Evolutionary conservation across 805 yeast species (phyloP), one percentile per base, ranked within the genome.

Genomic region (Candida xiaguanensis): DNA sequence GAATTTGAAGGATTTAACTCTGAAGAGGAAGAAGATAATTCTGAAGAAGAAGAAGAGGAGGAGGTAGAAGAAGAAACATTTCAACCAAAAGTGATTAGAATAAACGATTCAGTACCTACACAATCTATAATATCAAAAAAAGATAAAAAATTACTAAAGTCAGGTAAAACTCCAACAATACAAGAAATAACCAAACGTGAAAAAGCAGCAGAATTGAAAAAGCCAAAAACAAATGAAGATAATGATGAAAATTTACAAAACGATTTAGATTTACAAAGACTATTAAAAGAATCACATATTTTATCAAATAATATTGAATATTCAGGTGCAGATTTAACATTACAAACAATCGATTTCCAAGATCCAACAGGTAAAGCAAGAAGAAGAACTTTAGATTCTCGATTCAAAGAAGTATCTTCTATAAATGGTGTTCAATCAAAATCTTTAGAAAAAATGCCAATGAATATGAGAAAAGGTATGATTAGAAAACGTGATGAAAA

Each of bases 391-490:
- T 56, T 85, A 35, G 78, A 78, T 39, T 72, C 76, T 30, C 66
- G 91, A 41, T 61, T 85, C 41, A 60, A 75, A 11, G 58, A 65
- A 8, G 45, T 78, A 2, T 54, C 72, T 0, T 52, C 72, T 2
- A 38, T 39, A 2, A 66, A 67, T 48, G 55, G 67, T 0, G 82
- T 73, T 12, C 59, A 55, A 20, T 62, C 63, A 26, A 54, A 50
- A 50, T 75, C 65, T 39, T 59, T 82, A 25, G 93, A 85, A 48
- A 85, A 80, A 37, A 86, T 88, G 78, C 96, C 98, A 15, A 90
- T 93, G 89, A 59, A 75, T 14, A 78, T 88, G 70, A 74, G 97
- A 40, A 85, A 85, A 54, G 96, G 96, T 2, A 84, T 90, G 82
- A 67, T 86, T 18, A 63, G 69, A 25, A 72, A 80, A 32, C 75